Base-by-base conservation (phyloP, 495 filamentous ascomycete species). In the Oleoguttula mirabilis region DNA sequence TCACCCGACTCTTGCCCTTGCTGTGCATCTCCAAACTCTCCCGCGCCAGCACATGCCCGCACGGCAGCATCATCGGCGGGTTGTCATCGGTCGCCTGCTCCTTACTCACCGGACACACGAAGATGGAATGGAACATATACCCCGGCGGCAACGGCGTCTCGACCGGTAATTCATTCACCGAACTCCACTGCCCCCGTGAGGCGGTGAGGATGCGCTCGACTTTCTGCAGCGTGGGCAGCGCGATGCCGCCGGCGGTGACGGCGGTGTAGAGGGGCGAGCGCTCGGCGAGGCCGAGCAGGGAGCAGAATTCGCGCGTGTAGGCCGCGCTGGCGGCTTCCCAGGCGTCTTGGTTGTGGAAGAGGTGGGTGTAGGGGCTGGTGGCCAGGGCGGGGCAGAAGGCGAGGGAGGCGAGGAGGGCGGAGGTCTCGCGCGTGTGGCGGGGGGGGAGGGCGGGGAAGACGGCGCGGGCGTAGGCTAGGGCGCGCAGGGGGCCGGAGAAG, bases 11-110 rank as follows among this genome's bases (percentile, higher is more conserved):
- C 0, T 82, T 80, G 64, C 90, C 94, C 36, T 77, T 79, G 15
- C 21, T 27, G 94, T 59, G 41, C 74, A 71, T 25, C 45, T 75
- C 71, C 35, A 99, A 63, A 4, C 77, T 83, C 61, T 95, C 88
- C 41, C 79, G 72, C 14, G 84, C 83, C 41, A 99, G 77, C 21
- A 96, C 88, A 60, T 99, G 90, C 5, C 90, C 90, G 54, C 90
- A 99, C 2, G 87, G 87, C 61, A 99, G 80, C 76, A 95, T 93
- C 81, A 95, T 90, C 1, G 90, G 90, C 14, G 90, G 88, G 59
- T 96, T 99, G 14, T 66, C 59, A 53, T 95, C 90, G 0, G 88
- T 96, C 0, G 82, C 84, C 59, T 99, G 90, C 51, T 92, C 92
- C 63, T 94, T 95, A 48, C 77, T 82, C 10, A 99, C 92, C 3